Base-by-base conservation (phyloP, 768 basidiomycete genomes). In the Suillus spraguei region DNA sequence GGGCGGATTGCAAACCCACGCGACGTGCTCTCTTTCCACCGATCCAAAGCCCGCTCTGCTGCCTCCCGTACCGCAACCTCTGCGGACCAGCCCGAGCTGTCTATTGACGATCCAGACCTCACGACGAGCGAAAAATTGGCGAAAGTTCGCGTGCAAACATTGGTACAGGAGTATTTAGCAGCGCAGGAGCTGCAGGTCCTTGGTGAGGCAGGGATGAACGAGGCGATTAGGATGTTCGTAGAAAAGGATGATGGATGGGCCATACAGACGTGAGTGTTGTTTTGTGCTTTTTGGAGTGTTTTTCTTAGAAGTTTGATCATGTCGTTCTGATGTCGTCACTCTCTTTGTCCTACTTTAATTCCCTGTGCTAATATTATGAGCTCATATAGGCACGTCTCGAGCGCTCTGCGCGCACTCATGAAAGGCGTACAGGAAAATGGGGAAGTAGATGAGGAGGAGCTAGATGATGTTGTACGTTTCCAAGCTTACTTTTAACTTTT, bases 211-310 rank as follows among this genome's bases (percentile, higher is more conserved):
- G 95, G 91, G 32, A 92, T 99, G 91, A 90, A 89, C 46, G 92
- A 95, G 72, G 97, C 97, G 7, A 95, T 99, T 60, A 89, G 93
- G 79, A 83, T 89, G 76, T 99, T 92, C 77, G 96, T 99, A 64
- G 96, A 98, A 75, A 99, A 99, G 82, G 97, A 98, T 71, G 95
- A 97, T 74, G 88, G 86, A 35, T 92, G 95, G 79, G 94, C 97
- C 10, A 97, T 99, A 71, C 85, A 88, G 67, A 84, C 80, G 95
- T 95, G 67, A 67, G 91, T 84, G 5, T 16, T n/a, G 39, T 6
- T 20, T 38, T 4, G 36, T 47, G 6, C 47, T 44, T 32, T 32
- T 17, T 9, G 3, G 9, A 9, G 2, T 17, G 36, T 39, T 33
- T 33, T 47, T 44, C 33, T 36, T 39, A 32, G 24, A n/a, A 60